A percentile compares a stretch with the other conserved stretches of the same genome.
Evolutionary conservation across 2,329 filamentous ascomycete genomes (phyloP).

Genomic region (Biscogniauxia mediterranea): DNA sequence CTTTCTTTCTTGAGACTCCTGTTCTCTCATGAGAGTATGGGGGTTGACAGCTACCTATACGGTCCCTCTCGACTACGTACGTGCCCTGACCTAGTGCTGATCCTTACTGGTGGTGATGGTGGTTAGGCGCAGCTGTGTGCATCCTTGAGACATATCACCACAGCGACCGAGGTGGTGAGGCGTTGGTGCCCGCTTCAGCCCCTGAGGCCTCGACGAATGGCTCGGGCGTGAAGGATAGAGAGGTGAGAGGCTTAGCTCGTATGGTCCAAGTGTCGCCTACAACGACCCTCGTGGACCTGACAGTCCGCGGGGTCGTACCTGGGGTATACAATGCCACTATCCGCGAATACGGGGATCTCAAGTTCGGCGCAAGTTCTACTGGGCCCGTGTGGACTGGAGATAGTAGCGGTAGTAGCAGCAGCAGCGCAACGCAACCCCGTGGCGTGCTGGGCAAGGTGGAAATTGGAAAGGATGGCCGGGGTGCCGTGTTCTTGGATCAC

Average conservation of each 20-base stretch:
- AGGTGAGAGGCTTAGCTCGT: slow-evolving; percentile 82
- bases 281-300: slow-evolving; percentile 83
- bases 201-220: slow-evolving; percentile 31
- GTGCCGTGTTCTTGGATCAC: slow-evolving; percentile 77
- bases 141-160: slow-evolving; percentile 84
- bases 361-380: slow-evolving; percentile 75
- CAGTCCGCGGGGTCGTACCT: slow-evolving; percentile 75
- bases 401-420: slow-evolving; percentile 30
- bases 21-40: neutral
- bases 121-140: slow-evolving; percentile 77
- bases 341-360: slow-evolving; percentile 83
- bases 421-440: slow-evolving; percentile 41
- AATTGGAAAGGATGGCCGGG: slow-evolving; percentile 73
- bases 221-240: slow-evolving; percentile 37
- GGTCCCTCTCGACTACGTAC: slow-evolving; percentile 9
- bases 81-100: slow-evolving; percentile 16
- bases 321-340: slow-evolving; percentile 84
- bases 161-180: slow-evolving; percentile 47
- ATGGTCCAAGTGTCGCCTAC: slow-evolving; percentile 87
- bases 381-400: slow-evolving; percentile 73
- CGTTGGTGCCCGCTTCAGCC: slow-evolving; percentile 35
- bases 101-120: slow-evolving; percentile 14
- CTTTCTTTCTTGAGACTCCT: neutral
- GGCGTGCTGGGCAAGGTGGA: slow-evolving; percentile 70
- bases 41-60: slow-evolving; percentile 3